A percentile compares a stretch with the other conserved stretches of the same genome.
Conservation (phyloP, 2,329 filamentous ascomycete species). For the Pseudogymnoascus sp. region DNA sequence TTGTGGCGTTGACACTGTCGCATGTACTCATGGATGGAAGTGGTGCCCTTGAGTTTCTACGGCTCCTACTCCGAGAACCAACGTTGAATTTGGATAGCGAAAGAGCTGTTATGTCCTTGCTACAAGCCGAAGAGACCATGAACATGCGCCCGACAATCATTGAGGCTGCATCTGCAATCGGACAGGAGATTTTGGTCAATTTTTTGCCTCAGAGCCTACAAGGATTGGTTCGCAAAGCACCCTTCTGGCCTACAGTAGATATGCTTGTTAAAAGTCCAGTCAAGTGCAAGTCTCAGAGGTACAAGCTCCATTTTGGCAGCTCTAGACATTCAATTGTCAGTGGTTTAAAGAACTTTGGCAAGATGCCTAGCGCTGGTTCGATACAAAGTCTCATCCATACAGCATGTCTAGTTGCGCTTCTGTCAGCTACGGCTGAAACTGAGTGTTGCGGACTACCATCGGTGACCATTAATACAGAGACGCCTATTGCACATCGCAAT, state of each 20-base stretch:
- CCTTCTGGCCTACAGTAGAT: background rate
- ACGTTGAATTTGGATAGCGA: background rate
- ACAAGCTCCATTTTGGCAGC: background rate
- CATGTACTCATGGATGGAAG: background rate
- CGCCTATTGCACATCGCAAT: background rate
- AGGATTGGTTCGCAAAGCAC: background rate
- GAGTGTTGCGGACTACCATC: background rate
- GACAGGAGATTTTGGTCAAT: background rate
- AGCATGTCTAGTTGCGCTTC: background rate
- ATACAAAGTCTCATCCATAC: background rate
- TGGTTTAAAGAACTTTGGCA: background rate
- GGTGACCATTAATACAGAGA: background rate
- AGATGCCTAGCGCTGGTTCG: background rate
- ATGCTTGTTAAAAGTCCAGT: background rate
- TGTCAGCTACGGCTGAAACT: background rate
- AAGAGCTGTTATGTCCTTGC: background rate
- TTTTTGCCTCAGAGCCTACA: background rate
- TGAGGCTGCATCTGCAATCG: background rate
- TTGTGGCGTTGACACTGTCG: background rate
- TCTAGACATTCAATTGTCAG: background rate
- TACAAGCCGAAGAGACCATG: background rate
- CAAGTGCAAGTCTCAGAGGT: background rate
- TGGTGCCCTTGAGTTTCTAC: background rate
- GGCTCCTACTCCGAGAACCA: background rate
- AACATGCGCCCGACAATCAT: background rate